These are phyloP conservation scores for Alisma plantagoaquatica DNA, from an alignment of 106 monocot species.

Conservation along the genomic window DNA sequence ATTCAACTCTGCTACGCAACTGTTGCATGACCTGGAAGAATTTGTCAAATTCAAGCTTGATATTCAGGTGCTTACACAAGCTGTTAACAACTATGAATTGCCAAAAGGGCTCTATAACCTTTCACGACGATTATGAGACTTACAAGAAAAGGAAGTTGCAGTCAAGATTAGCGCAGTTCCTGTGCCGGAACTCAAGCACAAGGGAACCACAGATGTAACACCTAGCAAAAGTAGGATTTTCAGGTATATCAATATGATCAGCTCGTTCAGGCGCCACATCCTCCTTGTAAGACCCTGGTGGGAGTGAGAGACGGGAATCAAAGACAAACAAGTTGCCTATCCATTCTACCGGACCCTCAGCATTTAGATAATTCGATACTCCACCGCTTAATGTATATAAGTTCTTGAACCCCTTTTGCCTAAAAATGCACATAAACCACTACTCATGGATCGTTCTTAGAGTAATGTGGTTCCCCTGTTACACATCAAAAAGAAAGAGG, in stretches of 20 bases:
- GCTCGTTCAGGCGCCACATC: not conserved
- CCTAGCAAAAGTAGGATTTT: slow-evolving; percentile 39
- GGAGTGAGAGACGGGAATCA: slow-evolving; percentile 73
- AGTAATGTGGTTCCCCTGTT: no score
- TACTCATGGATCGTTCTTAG: no score
- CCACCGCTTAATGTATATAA: slow-evolving; percentile 82
- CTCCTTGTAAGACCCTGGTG: slow-evolving; percentile 61
- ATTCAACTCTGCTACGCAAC: slow-evolving; percentile 45
- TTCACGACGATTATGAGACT: slow-evolving; percentile 14
- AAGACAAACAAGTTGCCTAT: slow-evolving; percentile 91
- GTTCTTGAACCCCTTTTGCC: slow-evolving; percentile 79
- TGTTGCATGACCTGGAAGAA: slow-evolving; percentile 52
- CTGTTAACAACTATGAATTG: no score
- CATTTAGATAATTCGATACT: slow-evolving; percentile 75
- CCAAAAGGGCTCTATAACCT: no score
- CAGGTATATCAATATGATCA: not conserved
- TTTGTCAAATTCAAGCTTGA: not conserved
- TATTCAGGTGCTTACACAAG: not conserved
- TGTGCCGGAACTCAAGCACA: slow-evolving; percentile 53
- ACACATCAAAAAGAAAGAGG: no score
- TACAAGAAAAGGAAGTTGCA: slow-evolving; percentile 91
- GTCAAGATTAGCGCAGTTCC: slow-evolving; percentile 92
- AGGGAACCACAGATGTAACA: slow-evolving; percentile 66
- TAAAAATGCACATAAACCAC: no score
- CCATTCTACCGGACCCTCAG: slow-evolving; percentile 67